Evolutionary conservation across 2,329 filamentous ascomycete genomes (phyloP), one percentile per base, ranked within the genome.

Genomic region (Monilinia fructigena): DNA sequence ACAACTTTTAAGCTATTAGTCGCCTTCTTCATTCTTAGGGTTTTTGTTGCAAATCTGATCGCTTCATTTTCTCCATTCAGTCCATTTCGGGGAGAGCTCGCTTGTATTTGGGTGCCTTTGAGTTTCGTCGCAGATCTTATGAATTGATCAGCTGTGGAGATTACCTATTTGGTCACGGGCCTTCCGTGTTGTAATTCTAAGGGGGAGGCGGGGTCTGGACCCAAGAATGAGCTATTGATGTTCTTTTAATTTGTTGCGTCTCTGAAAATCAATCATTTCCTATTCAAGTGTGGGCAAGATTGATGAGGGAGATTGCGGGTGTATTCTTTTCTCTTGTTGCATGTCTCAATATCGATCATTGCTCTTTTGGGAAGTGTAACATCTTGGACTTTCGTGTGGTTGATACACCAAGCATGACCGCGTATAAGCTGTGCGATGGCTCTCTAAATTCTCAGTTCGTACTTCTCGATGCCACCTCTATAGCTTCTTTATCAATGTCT

Each of bases 201-300:
- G 45, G 58, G 7, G 20, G 50, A 42, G 40, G 12, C 45, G 45
- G 12, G 14, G 14, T 45, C 55, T 53, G 52, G 47, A 31, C 45
- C 23, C 16, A 40, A 42, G 26, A 16, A 23, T 35, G 28, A 53
- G 31, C 31, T 50, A 50, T 23, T 12, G n/a, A 18, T 23, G 4
- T 50, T 26, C 4, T 38, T 45, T 61, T 23, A 23, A 23, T 23
- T 23, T 61, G 63, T 61, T 65, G 63, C 63, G 40, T 53, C 35
- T 54, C 63, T 53, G 12, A 45, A 16, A 42, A 65, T 60, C 55
- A 35, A 65, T 65, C 55, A 54, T 65, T 65, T 60, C 63, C 63
- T 42, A 28, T 65, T 61, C 35, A 40, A 59, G 55, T 48, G 14
- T 10, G n/a, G 40, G 6, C 31, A 23, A 59, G 14, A 59, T 59